Evolutionary conservation across 1,139 yeast genomes (phyloP).

Genomic region (Yamadazyma atmosphaerica): DNA sequence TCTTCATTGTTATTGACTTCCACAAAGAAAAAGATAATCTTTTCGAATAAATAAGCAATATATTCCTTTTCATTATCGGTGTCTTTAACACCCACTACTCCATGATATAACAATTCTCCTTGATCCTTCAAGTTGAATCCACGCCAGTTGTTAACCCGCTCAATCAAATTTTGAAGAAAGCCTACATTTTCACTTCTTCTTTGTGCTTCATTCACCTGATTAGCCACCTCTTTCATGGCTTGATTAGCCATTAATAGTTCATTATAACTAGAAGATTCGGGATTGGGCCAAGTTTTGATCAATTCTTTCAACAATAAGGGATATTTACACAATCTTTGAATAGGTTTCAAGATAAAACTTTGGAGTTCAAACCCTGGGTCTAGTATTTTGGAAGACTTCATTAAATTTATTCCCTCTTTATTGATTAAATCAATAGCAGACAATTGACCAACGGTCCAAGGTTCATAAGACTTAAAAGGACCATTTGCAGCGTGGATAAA

Average conservation of each 20-base stretch:
- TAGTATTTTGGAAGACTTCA: constrained; percentile 58
- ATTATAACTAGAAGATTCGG: constrained; percentile 49
- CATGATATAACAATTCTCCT: constrained; percentile 83
- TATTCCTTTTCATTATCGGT: constrained; percentile 84
- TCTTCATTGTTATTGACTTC: constrained; percentile 33
- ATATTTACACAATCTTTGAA: constrained; percentile 91
- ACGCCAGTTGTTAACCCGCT: constrained; percentile 86
- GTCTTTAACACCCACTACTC: constrained; percentile 73
- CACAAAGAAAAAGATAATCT: constrained; percentile 77
- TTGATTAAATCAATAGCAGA: constrained; percentile 81
- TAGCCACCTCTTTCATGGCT: constrained; percentile 68
- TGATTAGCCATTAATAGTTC: constrained; percentile 72
- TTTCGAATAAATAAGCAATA: constrained; percentile 85
- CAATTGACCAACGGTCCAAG: constrained; percentile 84
- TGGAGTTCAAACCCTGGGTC: constrained; percentile 90
- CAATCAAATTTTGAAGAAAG: constrained; percentile 64
- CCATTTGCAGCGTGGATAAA: constrained; percentile 76
- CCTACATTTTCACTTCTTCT: constrained; percentile 87
- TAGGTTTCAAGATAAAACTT: constrained; percentile 87
- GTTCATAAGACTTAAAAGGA: constrained; percentile 86
- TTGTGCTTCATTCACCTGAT: constrained; percentile 89
- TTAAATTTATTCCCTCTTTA: constrained; percentile 59
- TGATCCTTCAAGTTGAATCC: constrained; percentile 83
- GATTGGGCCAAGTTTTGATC: constrained; percentile 44
- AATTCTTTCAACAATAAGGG: constrained; percentile 81